Evolutionary conservation across 495 filamentous ascomycete species (phyloP), one percentile per base, ranked within the genome.

Genomic region (Podospora sp.): DNA sequence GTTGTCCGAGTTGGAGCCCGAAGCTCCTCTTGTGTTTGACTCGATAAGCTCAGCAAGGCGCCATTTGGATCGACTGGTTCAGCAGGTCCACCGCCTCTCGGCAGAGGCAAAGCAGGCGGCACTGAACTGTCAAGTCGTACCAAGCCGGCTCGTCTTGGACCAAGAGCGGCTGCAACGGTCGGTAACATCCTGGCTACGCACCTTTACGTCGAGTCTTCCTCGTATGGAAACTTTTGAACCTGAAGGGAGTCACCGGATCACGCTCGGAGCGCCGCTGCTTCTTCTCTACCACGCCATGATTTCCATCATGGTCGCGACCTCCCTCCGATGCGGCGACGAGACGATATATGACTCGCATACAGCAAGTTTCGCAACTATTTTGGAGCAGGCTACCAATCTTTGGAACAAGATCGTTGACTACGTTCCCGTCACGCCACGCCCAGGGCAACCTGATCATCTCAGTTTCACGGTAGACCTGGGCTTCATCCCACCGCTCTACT

Each of bases 401-500:
- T 79, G 51, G 61, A 22, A 16, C 25, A 60, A 50, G 11, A 29
- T 57, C 11, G 22, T n/a, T 5, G 7, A 7, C 46, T 75, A 65
- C 50, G 21, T 26, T 60, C 55, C 36, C 56, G 5, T 18, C 40
- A 12, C 9, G 5, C 67, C 5, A n/a, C 24, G 33, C 35, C 21
- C 9, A 22, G 65, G 11, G 14, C 21, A 2, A 12, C 22, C 14
- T 21, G 40, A 49, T 65, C 16, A 29, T 52, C 59, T 76, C n/a
- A 71, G 72, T 25, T 80, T 79, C 25, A 78, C 79, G 27, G 69
- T 78, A 9, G 84, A 87, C 66, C 76, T 81, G 26, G 83, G 85
- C 16, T 82, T 79, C 61, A 82, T 86, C 8, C 77, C 81, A 9
- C 83, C 84, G 0, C 68, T 88, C 6, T 88, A 84, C 66, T 85